These are phyloP conservation scores for Globisporangium barbulae DNA, from an alignment of 352 stramenopile species.

Conservation along the genomic window DNA sequence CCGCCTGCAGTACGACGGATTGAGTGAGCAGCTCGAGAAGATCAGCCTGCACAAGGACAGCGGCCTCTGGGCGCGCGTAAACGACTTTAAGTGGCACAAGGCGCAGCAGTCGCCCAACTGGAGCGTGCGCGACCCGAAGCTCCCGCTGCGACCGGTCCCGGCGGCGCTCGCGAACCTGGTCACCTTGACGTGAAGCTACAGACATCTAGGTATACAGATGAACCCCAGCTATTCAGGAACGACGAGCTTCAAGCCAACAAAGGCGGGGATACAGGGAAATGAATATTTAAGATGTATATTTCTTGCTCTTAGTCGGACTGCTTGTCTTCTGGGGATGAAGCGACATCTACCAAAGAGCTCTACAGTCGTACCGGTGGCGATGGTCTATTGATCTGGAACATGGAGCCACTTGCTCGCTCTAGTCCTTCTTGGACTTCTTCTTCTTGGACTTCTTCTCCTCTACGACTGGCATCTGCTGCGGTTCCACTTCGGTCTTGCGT, in stretches of 20 bases:
- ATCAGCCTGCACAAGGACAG: constrained; percentile 49
- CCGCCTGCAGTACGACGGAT: constrained; percentile 51
- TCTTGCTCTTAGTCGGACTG: neutral
- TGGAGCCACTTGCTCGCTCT: neutral
- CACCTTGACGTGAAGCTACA: neutral
- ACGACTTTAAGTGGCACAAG: constrained; percentile 92
- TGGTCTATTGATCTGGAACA: neutral
- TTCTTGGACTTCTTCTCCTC: constrained; percentile 20
- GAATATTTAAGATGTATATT: constrained; percentile 13
- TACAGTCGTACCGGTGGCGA: neutral
- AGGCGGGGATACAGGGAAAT: neutral
- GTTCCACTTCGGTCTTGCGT: constrained; percentile 11
- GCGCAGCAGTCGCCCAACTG: constrained; percentile 86
- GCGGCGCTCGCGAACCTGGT: constrained; percentile 29
- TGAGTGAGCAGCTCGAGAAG: constrained; percentile 58
- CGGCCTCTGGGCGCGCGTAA: constrained; percentile 84
- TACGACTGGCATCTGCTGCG: constrained; percentile 11
- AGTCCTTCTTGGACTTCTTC: constrained; percentile 30
- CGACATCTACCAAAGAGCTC: neutral
- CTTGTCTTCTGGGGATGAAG: neutral
- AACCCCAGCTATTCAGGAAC: no score
- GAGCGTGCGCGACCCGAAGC: constrained; percentile 56
- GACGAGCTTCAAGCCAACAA: neutral
- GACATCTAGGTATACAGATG: no score
- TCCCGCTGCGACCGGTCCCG: constrained; percentile 36